Evolutionary conservation across 2,329 filamentous ascomycete genomes (phyloP).

Genomic region (Gaeumannomyces sp.): DNA sequence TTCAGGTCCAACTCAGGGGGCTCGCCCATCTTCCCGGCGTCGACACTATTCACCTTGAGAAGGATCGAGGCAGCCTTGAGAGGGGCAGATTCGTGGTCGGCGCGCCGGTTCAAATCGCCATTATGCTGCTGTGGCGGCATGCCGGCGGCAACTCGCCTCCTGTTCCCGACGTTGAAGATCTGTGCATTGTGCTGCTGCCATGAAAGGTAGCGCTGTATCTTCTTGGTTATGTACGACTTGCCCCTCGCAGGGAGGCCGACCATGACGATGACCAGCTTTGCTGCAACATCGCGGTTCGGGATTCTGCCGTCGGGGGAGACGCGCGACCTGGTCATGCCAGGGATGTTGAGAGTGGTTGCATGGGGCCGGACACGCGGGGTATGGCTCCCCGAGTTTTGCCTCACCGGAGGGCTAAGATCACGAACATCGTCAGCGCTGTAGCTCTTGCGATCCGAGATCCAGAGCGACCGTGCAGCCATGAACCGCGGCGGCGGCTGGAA

Average conservation of each 20-base stretch:
- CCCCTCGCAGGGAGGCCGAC: slow-evolving; percentile 90
- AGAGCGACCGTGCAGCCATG: slow-evolving; percentile 3
- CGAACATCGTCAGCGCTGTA: slow-evolving; percentile 2
- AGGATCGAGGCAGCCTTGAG: slow-evolving; percentile 51
- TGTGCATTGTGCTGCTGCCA: slow-evolving; percentile 95
- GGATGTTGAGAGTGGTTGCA: slow-evolving; percentile 93
- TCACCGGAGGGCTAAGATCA: slow-evolving; percentile 52
- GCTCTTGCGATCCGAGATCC: slow-evolving; percentile 8
- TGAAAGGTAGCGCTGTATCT: slow-evolving; percentile 87
- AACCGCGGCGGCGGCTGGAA: background rate
- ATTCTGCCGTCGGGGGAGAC: slow-evolving; percentile 95
- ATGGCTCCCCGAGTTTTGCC: slow-evolving; percentile 68
- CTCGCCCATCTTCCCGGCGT: slow-evolving; percentile 27
- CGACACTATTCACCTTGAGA: slow-evolving; percentile 41
- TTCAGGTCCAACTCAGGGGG: slow-evolving; percentile 26
- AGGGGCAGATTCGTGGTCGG: slow-evolving; percentile 24
- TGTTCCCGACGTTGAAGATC: slow-evolving; percentile 97
- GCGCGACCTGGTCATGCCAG: slow-evolving; percentile 89
- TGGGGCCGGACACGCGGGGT: slow-evolving; percentile 75
- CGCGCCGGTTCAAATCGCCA: slow-evolving; percentile 22
- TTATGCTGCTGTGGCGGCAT: slow-evolving; percentile 21
- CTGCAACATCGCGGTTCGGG: slow-evolving; percentile 85
- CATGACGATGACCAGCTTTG: slow-evolving; percentile 98
- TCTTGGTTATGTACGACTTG: slow-evolving; percentile 99
- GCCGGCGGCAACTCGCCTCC: slow-evolving; percentile 73